Percentiles rank a stretch among this genome's conserved stretches.
phyloP scores from a whole-genome alignment of 345 rosid genomes.

The Salix suchowensis region DNA sequence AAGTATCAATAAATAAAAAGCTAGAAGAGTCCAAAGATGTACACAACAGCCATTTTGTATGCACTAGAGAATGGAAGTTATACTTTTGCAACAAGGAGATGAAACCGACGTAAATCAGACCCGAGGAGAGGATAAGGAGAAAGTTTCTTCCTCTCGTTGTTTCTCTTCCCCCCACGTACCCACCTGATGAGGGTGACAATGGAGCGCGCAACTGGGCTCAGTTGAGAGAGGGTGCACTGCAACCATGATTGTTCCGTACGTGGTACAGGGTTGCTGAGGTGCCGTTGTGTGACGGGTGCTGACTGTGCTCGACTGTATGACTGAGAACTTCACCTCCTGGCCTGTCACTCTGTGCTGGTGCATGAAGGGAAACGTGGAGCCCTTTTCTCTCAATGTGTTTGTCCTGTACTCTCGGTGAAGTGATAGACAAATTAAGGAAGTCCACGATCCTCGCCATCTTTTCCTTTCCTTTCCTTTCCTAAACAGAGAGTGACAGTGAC shows the following conservation, averaged over 20 bases:
- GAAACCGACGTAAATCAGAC: background rate
- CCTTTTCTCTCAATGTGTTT: background rate
- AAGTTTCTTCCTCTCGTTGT: too few species aligned
- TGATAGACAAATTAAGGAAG: too few species aligned
- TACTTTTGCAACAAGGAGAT: background rate
- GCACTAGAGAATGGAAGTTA: background rate
- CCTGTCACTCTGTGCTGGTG: background rate
- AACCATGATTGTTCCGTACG: background rate
- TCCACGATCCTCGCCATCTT: too few species aligned
- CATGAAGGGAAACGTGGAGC: conserved; percentile 2
- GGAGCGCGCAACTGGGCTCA: background rate
- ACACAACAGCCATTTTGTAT: background rate
- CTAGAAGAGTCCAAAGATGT: background rate
- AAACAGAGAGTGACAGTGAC: too few species aligned
- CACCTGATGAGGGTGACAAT: background rate
- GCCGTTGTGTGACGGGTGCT: background rate
- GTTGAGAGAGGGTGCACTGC: background rate
- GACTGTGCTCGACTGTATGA: background rate
- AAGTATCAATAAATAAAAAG: background rate
- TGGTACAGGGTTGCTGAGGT: background rate
- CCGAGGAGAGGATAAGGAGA: too few species aligned
- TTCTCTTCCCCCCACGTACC: background rate
- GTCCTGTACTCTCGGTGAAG: background rate
- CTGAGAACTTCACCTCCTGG: background rate
- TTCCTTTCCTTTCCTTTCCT: too few species aligned